Evolutionary conservation across 139 green algal genomes (phyloP).

Genomic region (Ettlia oleoabundans): DNA sequence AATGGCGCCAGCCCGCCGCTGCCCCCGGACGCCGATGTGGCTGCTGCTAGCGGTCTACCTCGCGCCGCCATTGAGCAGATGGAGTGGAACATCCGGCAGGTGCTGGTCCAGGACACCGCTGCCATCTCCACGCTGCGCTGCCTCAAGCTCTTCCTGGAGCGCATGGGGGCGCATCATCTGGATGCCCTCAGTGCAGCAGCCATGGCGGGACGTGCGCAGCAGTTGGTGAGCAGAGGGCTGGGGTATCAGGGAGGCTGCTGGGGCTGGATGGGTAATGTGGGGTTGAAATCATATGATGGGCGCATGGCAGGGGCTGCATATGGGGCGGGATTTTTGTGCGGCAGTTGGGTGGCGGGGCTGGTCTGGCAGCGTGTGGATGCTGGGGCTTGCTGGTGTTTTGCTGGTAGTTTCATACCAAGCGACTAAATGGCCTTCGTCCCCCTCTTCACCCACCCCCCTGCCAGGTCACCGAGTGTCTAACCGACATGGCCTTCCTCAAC

Average conservation of each 20-base stretch:
- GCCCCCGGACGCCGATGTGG: slow-evolving; percentile 2
- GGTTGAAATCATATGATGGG: too few species aligned
- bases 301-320: too few species aligned
- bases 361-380: too few species aligned
- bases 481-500: slow-evolving; percentile 84
- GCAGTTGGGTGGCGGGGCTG: too few species aligned
- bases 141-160: slow-evolving; percentile 82
- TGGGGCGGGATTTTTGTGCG: too few species aligned
- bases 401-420: too few species aligned
- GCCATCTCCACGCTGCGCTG: slow-evolving; percentile 48
- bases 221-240: background rate
- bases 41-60: slow-evolving; percentile 33
- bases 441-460: background rate
- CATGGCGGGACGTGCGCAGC: slow-evolving; percentile 16
- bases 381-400: too few species aligned
- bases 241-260: background rate
- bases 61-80: slow-evolving; percentile 61
- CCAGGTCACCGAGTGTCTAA: slow-evolving; percentile 65
- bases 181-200: background rate
- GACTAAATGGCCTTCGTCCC: background rate
- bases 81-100: slow-evolving; percentile 69
- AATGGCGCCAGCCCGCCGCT: background rate
- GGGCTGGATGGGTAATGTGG: too few species aligned
- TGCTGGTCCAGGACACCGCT: slow-evolving; percentile 32
- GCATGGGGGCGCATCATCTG: slow-evolving; percentile 49